Evolutionary conservation across 2,329 filamentous ascomycete genomes (phyloP).

Genomic region (Alternaria metachromatica): DNA sequence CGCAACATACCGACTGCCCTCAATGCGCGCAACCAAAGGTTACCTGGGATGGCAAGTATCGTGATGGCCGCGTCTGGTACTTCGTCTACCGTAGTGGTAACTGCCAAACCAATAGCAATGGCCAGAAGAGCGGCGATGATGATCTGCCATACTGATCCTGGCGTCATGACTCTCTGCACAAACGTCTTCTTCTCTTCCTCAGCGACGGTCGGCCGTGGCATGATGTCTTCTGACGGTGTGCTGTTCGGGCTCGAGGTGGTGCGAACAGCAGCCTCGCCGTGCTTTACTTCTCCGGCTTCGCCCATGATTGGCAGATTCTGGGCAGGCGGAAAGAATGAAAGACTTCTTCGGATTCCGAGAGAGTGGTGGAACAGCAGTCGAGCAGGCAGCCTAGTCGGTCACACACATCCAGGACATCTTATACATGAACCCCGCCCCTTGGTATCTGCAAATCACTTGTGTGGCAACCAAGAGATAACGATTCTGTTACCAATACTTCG

Average conservation of each 20-base stretch:
- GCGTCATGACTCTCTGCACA: slow-evolving; percentile 50
- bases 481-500: slow-evolving; percentile 9
- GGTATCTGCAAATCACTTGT: slow-evolving; percentile 10
- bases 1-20: slow-evolving; percentile 55
- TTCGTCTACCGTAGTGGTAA: slow-evolving; percentile 52
- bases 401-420: slow-evolving; percentile 18
- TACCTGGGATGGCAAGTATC: slow-evolving; percentile 58
- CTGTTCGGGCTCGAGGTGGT: slow-evolving; percentile 13
- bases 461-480: slow-evolving; percentile 32
- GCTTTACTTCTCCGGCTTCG: slow-evolving; percentile 25
- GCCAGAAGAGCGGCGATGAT: slow-evolving; percentile 58
- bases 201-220: slow-evolving; percentile 20
- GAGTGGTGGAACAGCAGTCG: background rate
- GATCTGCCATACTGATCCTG: slow-evolving; percentile 59
- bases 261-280: slow-evolving; percentile 16
- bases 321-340: background rate
- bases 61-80: slow-evolving; percentile 53
- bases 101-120: slow-evolving; percentile 58
- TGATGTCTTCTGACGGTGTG: slow-evolving; percentile 11
- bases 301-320: slow-evolving; percentile 17
- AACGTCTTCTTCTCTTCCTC: slow-evolving; percentile 32
- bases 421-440: slow-evolving; percentile 19
- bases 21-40: slow-evolving; percentile 59
- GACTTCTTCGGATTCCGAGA: background rate
- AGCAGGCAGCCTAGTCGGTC: background rate